Base-by-base conservation (phyloP, 1,284 basidiomycete species). In the Microbotryum scabiosae region DNA sequence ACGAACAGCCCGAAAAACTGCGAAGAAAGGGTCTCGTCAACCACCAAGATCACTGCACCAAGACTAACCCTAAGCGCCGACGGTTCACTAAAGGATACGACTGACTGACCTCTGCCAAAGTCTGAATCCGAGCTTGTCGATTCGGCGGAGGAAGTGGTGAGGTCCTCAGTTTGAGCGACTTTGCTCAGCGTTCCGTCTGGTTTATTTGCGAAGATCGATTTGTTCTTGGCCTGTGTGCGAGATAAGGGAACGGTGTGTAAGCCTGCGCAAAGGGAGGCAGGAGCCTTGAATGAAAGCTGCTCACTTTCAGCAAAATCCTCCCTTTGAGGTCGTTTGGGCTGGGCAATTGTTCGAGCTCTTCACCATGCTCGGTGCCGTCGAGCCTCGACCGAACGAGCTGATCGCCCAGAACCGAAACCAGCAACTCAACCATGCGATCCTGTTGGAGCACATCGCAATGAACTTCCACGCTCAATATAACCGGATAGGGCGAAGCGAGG, bases 391-490 rank as follows among this genome's bases (percentile, higher is more conserved):
- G 46, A 26, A 94, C 79, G 14, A 98, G 79, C 28, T 81, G 78
- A 36, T 86, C 82, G 0, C 90, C 90, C 69, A 98, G 89, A 1
- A 83, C 84, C 41, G 85, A 82, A 18, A 75, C 79, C 81, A 98
- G 85, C 64, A 94, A 89, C 2, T 78, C 73, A 0, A 85, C 91
- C 30, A 97, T 80, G 72, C 81, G 80, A 53, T 88, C 87, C 74
- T 98, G 94, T 75, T 96, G 90, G 23, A 81, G 75, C 4, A 90
- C 70, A 0, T 83, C 80, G 74, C 90, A 96, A 71, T 97, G 93
- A 1, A 97, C 83, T 77, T 99, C 94, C 21, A 92, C 86, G 12
- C 90, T 96, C 65, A 99, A 86, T 73, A 98, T 88, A 69, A 99
- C 79, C 0, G 94, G 94, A 73, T 93, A 97, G 0, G 91, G 89